These are phyloP conservation scores for Ceratobasidium sp. DNA, from an alignment of 1,284 basidiomycete species.

Conservation along the genomic window DNA sequence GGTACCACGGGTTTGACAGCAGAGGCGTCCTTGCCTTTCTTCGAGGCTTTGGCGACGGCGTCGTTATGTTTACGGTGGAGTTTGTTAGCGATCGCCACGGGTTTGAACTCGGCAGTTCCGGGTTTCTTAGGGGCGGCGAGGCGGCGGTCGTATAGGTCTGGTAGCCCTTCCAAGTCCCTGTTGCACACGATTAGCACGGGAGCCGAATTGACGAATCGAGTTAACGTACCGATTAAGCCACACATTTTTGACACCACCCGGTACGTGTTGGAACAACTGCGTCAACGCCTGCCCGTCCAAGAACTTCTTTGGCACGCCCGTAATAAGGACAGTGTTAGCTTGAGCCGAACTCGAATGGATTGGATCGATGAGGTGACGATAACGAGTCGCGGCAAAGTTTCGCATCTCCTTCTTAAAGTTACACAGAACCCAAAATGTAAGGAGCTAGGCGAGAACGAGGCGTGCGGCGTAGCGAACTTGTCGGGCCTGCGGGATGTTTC, in stretches of 20 bases:
- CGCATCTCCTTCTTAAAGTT: slow-evolving; percentile 76
- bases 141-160: slow-evolving; percentile 72
- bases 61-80: slow-evolving; percentile 55
- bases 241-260: slow-evolving; percentile 81
- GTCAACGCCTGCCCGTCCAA: slow-evolving; percentile 72
- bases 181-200: background rate
- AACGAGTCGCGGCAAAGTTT: slow-evolving; percentile 76
- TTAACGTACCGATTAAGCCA: slow-evolving; percentile 77
- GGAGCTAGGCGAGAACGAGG: slow-evolving; percentile 59
- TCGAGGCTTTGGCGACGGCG: slow-evolving; percentile 55
- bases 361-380: slow-evolving; percentile 75
- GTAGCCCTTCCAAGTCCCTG: slow-evolving; percentile 71
- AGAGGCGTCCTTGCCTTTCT: slow-evolving; percentile 46
- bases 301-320: slow-evolving; percentile 75
- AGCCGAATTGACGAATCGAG: background rate
- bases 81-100: slow-evolving; percentile 69
- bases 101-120: slow-evolving; percentile 72
- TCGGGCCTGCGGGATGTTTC: slow-evolving; percentile 56
- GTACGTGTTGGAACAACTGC: slow-evolving; percentile 76
- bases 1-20: slow-evolving; percentile 40
- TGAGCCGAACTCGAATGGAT: slow-evolving; percentile 75
- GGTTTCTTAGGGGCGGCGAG: slow-evolving; percentile 71
- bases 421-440: slow-evolving; percentile 75
- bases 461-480: slow-evolving; percentile 64
- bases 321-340: slow-evolving; percentile 83